Conservation (phyloP, 495 filamentous ascomycete genomes). For the Podospora pseudoanserina region DNA sequence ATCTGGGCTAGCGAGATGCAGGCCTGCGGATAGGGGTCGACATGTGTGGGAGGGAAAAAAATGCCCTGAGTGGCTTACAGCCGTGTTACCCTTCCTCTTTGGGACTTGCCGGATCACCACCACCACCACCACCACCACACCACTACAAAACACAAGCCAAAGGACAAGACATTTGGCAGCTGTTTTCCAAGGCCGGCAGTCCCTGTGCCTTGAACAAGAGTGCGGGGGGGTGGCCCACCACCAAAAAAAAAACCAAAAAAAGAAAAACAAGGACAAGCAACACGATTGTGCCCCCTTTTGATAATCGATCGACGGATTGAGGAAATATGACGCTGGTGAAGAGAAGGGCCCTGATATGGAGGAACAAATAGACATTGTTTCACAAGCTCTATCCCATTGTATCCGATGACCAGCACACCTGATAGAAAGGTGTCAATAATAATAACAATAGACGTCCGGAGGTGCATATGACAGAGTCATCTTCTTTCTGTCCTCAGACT, state of each 20-base stretch:
- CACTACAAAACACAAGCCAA: background rate
- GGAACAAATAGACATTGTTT: background rate
- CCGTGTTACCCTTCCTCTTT: conserved; percentile 3
- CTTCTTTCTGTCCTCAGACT: background rate
- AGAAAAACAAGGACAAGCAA: background rate
- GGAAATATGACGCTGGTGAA: background rate
- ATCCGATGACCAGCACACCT: background rate
- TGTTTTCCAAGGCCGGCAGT: background rate
- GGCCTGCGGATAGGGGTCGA: background rate
- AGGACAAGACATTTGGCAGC: background rate
- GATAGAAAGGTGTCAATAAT: background rate
- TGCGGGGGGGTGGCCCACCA: background rate
- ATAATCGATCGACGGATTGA: conserved; percentile 1
- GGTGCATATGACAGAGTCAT: no score
- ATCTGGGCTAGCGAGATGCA: background rate
- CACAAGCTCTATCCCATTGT: background rate
- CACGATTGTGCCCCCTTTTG: background rate
- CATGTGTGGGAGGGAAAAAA: background rate
- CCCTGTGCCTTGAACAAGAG: background rate
- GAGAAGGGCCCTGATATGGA: background rate
- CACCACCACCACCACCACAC: background rate
- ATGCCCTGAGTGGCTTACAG: background rate
- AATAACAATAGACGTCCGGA: background rate
- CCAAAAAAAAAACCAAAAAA: background rate
- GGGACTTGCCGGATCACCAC: background rate